Evolutionary conservation across 306 rosid species (phyloP).

Genomic region (Chamaecrista fasciculata): DNA sequence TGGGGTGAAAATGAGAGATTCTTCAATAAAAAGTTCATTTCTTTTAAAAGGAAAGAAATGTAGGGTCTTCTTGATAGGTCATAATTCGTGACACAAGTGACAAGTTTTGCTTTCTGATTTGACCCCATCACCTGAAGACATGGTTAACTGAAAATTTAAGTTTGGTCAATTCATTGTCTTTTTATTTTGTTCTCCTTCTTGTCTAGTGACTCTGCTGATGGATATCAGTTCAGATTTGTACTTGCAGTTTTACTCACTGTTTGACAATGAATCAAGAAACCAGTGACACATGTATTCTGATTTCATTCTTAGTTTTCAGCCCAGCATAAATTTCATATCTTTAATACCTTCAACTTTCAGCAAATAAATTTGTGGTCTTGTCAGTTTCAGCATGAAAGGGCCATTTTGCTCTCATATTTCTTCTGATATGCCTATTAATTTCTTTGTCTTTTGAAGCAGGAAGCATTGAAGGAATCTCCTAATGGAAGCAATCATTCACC

Average conservation of each 20-base stretch:
- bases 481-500: slow-evolving; percentile 64
- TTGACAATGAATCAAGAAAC: slow-evolving; percentile 5
- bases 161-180: not conserved
- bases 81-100: not conserved
- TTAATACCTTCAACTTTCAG: not conserved
- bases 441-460: slow-evolving; percentile 49
- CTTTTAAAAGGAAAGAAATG: not conserved
- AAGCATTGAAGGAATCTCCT: slow-evolving; percentile 60
- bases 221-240: slow-evolving; percentile 1
- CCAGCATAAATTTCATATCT: not conserved
- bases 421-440: not conserved
- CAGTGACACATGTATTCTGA: not conserved
- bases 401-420: slow-evolving; percentile 1
- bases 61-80: not conserved
- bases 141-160: not conserved
- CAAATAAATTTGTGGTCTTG: slow-evolving; percentile 3
- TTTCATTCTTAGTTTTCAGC: not conserved
- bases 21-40: not conserved
- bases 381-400: not conserved
- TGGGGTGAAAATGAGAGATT: not conserved
- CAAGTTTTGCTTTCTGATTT: not conserved
- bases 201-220: not conserved
- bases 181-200: not conserved
- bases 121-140: not conserved
- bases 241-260: not conserved